A percentile compares a stretch with the other conserved stretches of the same genome.
Evolutionary conservation across 768 basidiomycete genomes (phyloP).

Genomic region (Hygrophoropsis aurantiaca): DNA sequence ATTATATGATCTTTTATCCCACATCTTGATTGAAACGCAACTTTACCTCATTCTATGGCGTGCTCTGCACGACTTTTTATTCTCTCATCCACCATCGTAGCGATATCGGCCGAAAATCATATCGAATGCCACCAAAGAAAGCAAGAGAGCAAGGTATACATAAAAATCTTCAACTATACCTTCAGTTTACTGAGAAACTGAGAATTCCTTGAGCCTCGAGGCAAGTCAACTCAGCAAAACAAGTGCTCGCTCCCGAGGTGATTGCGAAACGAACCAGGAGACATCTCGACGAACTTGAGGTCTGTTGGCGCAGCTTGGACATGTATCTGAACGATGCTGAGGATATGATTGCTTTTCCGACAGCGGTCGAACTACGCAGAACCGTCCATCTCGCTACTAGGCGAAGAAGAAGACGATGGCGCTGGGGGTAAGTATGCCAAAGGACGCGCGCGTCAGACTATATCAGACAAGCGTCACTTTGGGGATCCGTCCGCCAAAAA

Average conservation of each 20-base stretch:
- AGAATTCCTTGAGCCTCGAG: constrained; percentile 50
- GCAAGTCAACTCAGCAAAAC: constrained; percentile 41
- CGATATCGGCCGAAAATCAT: background rate
- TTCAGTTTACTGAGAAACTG: constrained; percentile 4
- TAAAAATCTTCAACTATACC: background rate
- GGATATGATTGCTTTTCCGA: constrained; percentile 3
- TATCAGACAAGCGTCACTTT: constrained; percentile 72
- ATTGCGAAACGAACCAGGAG: constrained; percentile 74
- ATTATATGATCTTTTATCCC: background rate
- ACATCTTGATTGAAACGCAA: too few relatives aligned
- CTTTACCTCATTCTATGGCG: background rate
- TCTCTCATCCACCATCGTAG: background rate
- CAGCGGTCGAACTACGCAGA: constrained; percentile 82
- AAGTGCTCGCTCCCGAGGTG: constrained; percentile 57
- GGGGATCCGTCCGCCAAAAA: constrained; percentile 36
- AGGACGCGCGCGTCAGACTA: constrained; percentile 72
- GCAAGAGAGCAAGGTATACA: constrained; percentile 49
- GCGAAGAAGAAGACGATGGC: constrained; percentile 49
- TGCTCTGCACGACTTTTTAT: background rate
- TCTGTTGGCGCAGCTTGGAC: constrained; percentile 23
- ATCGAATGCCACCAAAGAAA: constrained; percentile 47
- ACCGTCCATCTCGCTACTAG: constrained; percentile 39
- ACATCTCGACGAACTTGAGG: constrained; percentile 87
- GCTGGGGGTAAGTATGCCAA: constrained; percentile 50
- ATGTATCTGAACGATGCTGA: background rate